Evolutionary conservation across 495 filamentous ascomycete species (phyloP).

Genomic region (Thermothielavioides terrestris): DNA sequence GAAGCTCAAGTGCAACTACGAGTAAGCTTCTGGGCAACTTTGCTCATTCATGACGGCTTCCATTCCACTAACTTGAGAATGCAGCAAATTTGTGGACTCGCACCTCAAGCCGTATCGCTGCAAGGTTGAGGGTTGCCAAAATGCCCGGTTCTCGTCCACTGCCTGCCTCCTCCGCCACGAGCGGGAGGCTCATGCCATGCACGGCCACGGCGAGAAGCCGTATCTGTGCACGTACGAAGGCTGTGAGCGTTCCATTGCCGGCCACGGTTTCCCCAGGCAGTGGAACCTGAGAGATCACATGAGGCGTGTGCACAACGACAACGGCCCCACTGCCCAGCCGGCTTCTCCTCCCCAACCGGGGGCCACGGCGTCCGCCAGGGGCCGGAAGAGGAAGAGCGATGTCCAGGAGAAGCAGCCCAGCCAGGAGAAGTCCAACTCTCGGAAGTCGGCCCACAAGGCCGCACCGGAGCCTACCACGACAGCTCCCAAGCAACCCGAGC

Average conservation of each 20-base stretch:
- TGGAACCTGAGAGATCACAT: constrained; percentile 96
- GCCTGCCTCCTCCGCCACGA: constrained; percentile 92
- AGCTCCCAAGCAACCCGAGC: constrained; percentile 24
- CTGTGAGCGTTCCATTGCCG: constrained; percentile 69
- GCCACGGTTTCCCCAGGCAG: constrained; percentile 81
- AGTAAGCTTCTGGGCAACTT: too few species aligned
- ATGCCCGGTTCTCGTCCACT: constrained; percentile 81
- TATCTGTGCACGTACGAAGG: constrained; percentile 76
- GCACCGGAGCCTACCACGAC: constrained; percentile 19
- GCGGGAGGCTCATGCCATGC: constrained; percentile 88
- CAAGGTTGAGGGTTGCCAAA: constrained; percentile 68
- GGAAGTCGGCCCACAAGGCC: constrained; percentile 30
- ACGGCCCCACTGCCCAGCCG: constrained; percentile 30
- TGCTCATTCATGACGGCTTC: too few species aligned
- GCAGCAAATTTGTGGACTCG: constrained; percentile 89
- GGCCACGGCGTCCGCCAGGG: constrained; percentile 27
- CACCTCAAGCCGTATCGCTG: constrained; percentile 91
- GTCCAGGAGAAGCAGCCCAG: constrained; percentile 26
- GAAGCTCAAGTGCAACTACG: constrained; percentile 94
- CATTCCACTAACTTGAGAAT: constrained; percentile 23
- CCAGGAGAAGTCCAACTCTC: constrained; percentile 31
- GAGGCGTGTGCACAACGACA: constrained; percentile 84
- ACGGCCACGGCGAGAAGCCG: constrained; percentile 85
- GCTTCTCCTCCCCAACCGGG: constrained; percentile 30
- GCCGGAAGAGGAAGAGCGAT: constrained; percentile 44